Percentiles rank a stretch among this genome's conserved stretches.
These are phyloP conservation scores for Grifola frondosa DNA, from an alignment of 1,284 basidiomycete species.

Conservation along the genomic window DNA sequence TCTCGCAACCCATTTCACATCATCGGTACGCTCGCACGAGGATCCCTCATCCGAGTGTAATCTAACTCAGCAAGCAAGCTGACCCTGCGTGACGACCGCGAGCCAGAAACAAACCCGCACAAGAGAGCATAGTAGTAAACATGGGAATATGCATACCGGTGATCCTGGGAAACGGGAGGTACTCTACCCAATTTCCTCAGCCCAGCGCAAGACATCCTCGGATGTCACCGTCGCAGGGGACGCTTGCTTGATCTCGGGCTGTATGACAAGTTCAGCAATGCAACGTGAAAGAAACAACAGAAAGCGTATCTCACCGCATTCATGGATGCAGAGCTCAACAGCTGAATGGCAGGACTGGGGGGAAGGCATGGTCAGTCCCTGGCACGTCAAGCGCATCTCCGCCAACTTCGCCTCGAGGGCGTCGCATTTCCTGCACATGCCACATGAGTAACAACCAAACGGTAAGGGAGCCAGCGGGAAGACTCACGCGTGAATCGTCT, in stretches of 20 bases:
- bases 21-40: too few species aligned
- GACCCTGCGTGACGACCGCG: too few species aligned
- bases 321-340: not conserved
- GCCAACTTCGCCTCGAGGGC: conserved; percentile 59
- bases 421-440: conserved; percentile 59
- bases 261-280: not conserved
- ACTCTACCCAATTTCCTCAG: conserved; percentile 53
- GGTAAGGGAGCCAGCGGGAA: not conserved
- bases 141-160: too few species aligned
- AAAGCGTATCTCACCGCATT: not conserved
- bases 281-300: not conserved
- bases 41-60: too few species aligned
- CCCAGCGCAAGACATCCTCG: conserved; percentile 57
- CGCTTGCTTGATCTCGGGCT: not conserved
- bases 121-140: too few species aligned
- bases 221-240: conserved; percentile 24
- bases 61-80: too few species aligned
- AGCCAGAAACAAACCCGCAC: too few species aligned
- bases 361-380: conserved; percentile 7
- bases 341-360: not conserved
- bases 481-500: conserved; percentile 59
- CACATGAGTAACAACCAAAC: not conserved
- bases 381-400: conserved; percentile 46
- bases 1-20: too few species aligned
- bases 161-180: too few species aligned